A percentile compares a stretch with the other conserved stretches of the same genome.
Evolutionary conservation across 129 eudicot species (phyloP).

Genomic region (Pulicaria dysenterica): DNA sequence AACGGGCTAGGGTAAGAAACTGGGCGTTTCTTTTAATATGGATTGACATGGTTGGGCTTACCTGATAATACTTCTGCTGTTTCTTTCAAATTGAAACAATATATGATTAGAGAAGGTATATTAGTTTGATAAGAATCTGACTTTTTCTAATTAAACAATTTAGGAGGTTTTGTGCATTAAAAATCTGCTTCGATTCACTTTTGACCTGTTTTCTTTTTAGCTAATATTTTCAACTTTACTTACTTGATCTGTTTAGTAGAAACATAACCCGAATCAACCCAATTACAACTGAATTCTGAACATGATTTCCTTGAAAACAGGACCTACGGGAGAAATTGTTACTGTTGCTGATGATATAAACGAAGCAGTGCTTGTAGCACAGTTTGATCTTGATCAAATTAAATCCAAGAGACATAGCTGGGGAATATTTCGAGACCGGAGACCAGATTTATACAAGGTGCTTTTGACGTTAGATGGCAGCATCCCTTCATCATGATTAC

Average conservation of each 20-base stretch:
- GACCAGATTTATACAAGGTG: slow-evolving; percentile 95
- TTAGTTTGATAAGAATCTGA: neutral
- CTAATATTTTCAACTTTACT: neutral
- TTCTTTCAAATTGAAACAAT: neutral
- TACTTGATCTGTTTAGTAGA: neutral
- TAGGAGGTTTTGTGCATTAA: neutral
- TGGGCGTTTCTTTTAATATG: neutral
- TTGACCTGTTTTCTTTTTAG: neutral
- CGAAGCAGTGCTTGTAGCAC: slow-evolving; percentile 79
- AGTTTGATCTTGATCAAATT: slow-evolving; percentile 79
- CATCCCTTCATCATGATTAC: slow-evolving; percentile 51
- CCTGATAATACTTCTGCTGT: neutral
- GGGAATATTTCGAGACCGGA: slow-evolving; percentile 96
- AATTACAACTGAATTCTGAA: neutral
- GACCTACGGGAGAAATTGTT: slow-evolving; percentile 87
- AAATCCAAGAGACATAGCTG: slow-evolving; percentile 84
- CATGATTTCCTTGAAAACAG: slow-evolving; percentile 38
- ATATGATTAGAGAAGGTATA: neutral
- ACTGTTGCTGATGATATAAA: slow-evolving; percentile 75
- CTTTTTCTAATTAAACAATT: neutral
- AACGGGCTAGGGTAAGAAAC: neutral
- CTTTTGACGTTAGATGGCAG: slow-evolving; percentile 94
- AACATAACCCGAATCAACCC: neutral
- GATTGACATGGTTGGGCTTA: neutral
- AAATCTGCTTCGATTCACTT: neutral